These are phyloP conservation scores for Dryas integrifolia DNA, from an alignment of 331 rosid species.

Conservation along the genomic window DNA sequence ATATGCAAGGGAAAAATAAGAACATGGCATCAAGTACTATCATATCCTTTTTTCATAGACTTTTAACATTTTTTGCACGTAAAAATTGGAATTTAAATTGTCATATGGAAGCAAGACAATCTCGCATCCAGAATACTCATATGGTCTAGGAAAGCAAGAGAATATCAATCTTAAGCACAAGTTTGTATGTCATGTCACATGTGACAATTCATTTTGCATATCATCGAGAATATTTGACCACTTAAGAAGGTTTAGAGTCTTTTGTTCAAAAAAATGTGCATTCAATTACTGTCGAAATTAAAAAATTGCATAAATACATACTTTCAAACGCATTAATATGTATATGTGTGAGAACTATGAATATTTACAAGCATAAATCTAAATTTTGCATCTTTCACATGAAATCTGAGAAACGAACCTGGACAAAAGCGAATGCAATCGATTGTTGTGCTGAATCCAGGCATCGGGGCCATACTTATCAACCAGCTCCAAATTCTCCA, in stretches of 20 bases:
- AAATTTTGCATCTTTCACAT: background rate
- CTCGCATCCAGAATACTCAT: background rate
- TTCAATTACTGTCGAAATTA: background rate
- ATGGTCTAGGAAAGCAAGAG: background rate
- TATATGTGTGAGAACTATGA: background rate
- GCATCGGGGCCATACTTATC: conserved; percentile 75
- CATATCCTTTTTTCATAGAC: background rate
- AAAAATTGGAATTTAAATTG: background rate
- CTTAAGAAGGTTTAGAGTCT: background rate
- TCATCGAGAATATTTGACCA: background rate
- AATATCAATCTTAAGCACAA: background rate
- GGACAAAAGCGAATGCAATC: conserved; percentile 62
- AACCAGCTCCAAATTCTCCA: conserved; percentile 83
- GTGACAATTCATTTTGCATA: background rate
- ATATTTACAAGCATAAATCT: background rate
- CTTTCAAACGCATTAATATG: background rate
- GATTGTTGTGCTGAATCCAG: conserved; percentile 76
- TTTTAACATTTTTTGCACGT: background rate
- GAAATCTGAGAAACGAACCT: conserved; percentile 51
- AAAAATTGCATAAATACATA: background rate
- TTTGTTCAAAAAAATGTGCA: background rate
- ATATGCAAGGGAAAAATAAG: conserved; percentile 17
- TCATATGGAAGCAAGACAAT: background rate
- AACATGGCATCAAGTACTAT: conserved; percentile 19
- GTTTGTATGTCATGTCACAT: background rate